Evolutionary conservation across 2,329 filamentous ascomycete genomes (phyloP), one percentile per base, ranked within the genome.

Genomic region (Aciculosporium take): DNA sequence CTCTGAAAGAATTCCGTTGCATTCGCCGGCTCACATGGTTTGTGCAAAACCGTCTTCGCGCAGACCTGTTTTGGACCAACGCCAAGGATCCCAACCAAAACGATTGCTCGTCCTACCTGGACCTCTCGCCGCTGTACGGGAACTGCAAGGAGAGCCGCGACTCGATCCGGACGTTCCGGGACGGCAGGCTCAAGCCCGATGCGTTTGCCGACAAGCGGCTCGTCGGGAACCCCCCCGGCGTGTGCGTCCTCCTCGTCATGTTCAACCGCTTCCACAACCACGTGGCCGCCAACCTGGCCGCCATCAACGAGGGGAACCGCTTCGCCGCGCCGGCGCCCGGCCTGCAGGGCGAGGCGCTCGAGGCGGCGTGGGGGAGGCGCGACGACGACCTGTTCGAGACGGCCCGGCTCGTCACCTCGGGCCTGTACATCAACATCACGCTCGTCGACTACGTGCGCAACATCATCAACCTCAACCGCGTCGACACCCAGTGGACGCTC

Each of bases 181-280:
- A 81, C 46, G 83, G 83, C 29, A 75, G 70, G 55, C 63, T 88
- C 49, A 86, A 88, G 64, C 69, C 79, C 0, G 84, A 89, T 51
- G 66, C 68, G 7, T 88, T 82, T 49, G 75, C 79, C 3, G 81
- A 86, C 53, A 77, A 78, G 58, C 71, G 83, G 41, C 63, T 87
- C 2, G 60, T 80, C 20, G 79, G 75, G 8, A 79, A 84, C 52
- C 84, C 83, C 0, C 79, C 84, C 0, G 81, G 81, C 10, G 80
- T 83, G 4, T 72, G 76, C 42, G 77, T 84, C 4, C 53, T 88
- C 3, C 61, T 88, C 23, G 71, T 88, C 58, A 85, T 87, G 81
- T 80, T 86, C 62, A 81, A 81, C 52, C 73, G 79, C 20, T 93
- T 93, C 62, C 89, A 95, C 62, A 95, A 96, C 61, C 72, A 91